Percentiles rank a stretch among this genome's conserved stretches.
Evolutionary conservation across 2,329 filamentous ascomycete species (phyloP).

Genomic region (Phyllosticta paracitricarpa): DNA sequence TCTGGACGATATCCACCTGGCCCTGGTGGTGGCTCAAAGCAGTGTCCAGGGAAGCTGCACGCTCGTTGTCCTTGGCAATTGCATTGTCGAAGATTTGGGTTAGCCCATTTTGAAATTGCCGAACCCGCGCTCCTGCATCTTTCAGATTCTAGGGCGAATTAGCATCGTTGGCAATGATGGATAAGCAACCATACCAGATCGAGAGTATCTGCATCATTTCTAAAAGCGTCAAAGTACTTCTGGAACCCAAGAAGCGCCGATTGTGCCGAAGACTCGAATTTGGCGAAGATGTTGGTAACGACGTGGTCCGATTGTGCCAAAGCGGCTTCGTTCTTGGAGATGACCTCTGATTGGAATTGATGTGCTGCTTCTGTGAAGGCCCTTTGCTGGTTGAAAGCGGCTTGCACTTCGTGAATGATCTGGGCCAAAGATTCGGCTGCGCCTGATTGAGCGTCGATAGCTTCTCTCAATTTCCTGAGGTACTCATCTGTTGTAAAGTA

Average conservation of each 20-base stretch:
- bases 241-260: neutral
- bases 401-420: conserved; percentile 18
- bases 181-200: neutral
- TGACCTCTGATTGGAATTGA: conserved; percentile 13
- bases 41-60: neutral
- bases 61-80: neutral
- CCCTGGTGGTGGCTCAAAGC: neutral
- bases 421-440: conserved; percentile 18
- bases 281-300: neutral
- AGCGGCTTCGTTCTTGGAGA: neutral
- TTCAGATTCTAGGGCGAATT: conserved; percentile 3
- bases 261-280: neutral
- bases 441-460: conserved; percentile 19
- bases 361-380: conserved; percentile 17
- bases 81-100: conserved; percentile 2
- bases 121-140: conserved; percentile 15
- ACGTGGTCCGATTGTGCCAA: neutral
- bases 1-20: neutral
- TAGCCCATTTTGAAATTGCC: neutral
- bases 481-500: conserved; percentile 15
- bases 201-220: neutral
- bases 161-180: neutral
- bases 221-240: neutral
- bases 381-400: conserved; percentile 17
- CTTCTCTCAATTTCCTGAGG: conserved; percentile 23